Evolutionary conservation across 208 protist genomes (phyloP).

Genomic region (Trypanosomatidae sp.): DNA sequence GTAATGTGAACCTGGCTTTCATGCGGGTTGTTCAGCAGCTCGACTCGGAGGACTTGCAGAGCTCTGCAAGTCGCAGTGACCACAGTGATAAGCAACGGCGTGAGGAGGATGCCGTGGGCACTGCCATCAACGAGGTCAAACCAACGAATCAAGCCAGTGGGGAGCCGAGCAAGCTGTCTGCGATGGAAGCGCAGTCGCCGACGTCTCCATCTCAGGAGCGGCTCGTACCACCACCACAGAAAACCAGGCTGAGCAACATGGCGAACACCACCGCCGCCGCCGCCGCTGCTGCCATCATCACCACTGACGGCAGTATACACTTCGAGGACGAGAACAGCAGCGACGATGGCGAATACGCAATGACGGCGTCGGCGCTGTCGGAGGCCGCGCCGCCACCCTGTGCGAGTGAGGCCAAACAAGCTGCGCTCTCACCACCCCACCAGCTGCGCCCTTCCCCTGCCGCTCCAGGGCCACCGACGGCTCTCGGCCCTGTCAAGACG

Average conservation of each 20-base stretch:
- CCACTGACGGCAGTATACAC: not conserved
- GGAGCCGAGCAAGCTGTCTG: not conserved
- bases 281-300: not conserved
- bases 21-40: slow-evolving; percentile 15
- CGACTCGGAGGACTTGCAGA: not conserved
- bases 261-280: not conserved
- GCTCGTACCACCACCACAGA: not conserved
- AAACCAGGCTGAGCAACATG: not conserved
- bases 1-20: slow-evolving; percentile 14
- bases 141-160: not conserved
- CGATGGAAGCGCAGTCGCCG: not conserved
- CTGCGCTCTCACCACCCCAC: not conserved
- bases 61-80: not conserved
- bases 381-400: not conserved
- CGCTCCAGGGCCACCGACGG: not conserved
- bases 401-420: not conserved
- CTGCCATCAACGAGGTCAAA: not conserved
- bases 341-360: not conserved
- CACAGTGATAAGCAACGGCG: not conserved
- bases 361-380: not conserved
- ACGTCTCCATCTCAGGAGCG: not conserved
- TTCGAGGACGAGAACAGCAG: slow-evolving; percentile 6
- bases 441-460: too few species aligned
- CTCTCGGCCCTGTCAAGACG: not conserved
- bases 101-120: not conserved